A percentile compares a stretch with the other conserved stretches of the same genome.
These are phyloP conservation scores for Colletotrichum costaricense DNA, from an alignment of 2,329 filamentous ascomycete genomes.

Conservation along the genomic window DNA sequence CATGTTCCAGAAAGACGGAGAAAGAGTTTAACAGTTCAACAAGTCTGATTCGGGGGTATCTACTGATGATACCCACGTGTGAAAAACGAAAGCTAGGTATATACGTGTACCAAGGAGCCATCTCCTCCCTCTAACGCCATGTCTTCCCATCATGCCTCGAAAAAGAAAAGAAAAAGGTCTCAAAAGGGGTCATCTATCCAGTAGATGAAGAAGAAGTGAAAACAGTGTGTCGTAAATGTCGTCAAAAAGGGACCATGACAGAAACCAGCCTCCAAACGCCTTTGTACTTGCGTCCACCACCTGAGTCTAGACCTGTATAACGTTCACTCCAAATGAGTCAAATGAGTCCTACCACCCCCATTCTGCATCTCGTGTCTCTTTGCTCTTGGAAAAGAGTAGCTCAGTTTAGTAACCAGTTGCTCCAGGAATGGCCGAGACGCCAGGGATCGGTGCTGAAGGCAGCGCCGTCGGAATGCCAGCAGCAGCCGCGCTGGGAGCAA, in stretches of 20 bases:
- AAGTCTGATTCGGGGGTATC: conserved; percentile 25
- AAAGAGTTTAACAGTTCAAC: neutral
- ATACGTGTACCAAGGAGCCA: neutral
- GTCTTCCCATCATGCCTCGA: neutral
- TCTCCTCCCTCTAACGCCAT: conserved; percentile 13
- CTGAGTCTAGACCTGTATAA: conserved; percentile 3
- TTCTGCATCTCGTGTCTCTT: neutral
- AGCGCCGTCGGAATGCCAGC: neutral
- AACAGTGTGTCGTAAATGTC: conserved; percentile 11
- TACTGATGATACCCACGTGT: conserved; percentile 2
- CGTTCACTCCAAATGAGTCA: neutral
- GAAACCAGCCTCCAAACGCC: conserved; percentile 29
- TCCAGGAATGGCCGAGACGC: neutral
- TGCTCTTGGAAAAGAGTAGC: neutral
- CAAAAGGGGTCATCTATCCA: conserved; percentile 4
- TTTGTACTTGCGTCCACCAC: conserved; percentile 5
- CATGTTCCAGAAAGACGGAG: neutral
- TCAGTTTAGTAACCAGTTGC: neutral
- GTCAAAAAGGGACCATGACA: neutral
- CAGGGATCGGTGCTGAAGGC: neutral
- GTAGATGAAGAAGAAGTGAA: conserved; percentile 15
- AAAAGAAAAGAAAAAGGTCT: neutral
- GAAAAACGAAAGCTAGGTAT: neutral
- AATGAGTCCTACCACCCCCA: too few relatives aligned
- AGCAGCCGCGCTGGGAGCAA: neutral